Percentiles rank a stretch among this genome's conserved stretches.
Conservation (phyloP, 1,284 basidiomycete species). For the Fomitopsis betulina region DNA sequence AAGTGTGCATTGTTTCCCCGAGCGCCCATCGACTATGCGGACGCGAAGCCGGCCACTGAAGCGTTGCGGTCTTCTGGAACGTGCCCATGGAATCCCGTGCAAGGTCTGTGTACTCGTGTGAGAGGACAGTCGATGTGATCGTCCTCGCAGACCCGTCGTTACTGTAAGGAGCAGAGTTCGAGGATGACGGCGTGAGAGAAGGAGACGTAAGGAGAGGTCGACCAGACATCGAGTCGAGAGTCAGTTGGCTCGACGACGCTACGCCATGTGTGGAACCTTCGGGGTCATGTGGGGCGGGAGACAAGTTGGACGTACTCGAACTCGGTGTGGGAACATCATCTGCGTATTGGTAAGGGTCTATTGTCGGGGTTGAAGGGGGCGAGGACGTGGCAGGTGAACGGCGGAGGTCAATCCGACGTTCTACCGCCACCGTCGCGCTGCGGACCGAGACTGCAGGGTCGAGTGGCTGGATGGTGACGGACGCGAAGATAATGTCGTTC, state of each 20-base stretch:
- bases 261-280: slow-evolving; percentile 5
- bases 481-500: slow-evolving; percentile 34
- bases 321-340: slow-evolving; percentile 7
- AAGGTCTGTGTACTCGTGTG: slow-evolving; percentile 51
- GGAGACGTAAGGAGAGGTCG: slow-evolving; percentile 22
- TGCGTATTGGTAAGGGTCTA: slow-evolving; percentile 4
- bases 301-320: slow-evolving; percentile 8
- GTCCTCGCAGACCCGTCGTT: slow-evolving; percentile 38
- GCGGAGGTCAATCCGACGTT: slow-evolving; percentile 35
- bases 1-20: slow-evolving; percentile 68
- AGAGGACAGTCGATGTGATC: slow-evolving; percentile 48
- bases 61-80: slow-evolving; percentile 58
- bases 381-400: slow-evolving; percentile 14
- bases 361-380: background rate
- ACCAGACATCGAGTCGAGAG: slow-evolving; percentile 3
- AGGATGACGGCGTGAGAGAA: slow-evolving; percentile 16
- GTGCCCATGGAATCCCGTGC: slow-evolving; percentile 47
- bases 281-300: background rate
- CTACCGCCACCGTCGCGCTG: slow-evolving; percentile 32
- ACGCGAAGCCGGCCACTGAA: slow-evolving; percentile 69
- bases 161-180: slow-evolving; percentile 10
- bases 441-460: slow-evolving; percentile 30
- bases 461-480: slow-evolving; percentile 30
- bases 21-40: slow-evolving; percentile 69
- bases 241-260: slow-evolving; percentile 6